These are phyloP conservation scores for Marasmius fiardii DNA, from an alignment of 1,284 basidiomycete genomes.

Conservation along the genomic window DNA sequence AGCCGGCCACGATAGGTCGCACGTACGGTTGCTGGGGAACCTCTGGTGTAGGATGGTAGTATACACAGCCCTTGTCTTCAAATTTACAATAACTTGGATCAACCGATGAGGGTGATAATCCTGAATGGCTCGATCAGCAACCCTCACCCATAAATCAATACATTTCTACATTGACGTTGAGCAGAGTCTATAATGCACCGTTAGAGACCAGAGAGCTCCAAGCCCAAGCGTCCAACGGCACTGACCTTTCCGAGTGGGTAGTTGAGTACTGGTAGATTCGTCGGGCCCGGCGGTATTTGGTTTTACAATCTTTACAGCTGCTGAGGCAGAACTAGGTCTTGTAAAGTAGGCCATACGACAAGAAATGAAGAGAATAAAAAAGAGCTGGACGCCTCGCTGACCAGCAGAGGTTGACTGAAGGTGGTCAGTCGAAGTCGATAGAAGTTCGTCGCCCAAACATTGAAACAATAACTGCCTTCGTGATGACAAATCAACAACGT, in stretches of 20 bases:
- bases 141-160: constrained; percentile 81
- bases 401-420: constrained; percentile 18
- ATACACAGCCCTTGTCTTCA: constrained; percentile 82
- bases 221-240: neutral
- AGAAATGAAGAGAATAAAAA: constrained; percentile 10
- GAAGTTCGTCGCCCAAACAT: neutral
- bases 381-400: constrained; percentile 15
- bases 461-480: neutral
- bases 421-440: neutral
- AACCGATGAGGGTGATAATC: constrained; percentile 1
- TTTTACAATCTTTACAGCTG: constrained; percentile 41
- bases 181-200: constrained; percentile 47
- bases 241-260: constrained; percentile 37
- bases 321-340: constrained; percentile 33
- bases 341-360: constrained; percentile 40
- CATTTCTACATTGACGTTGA: constrained; percentile 82
- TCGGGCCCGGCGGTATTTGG: constrained; percentile 34
- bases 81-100: constrained; percentile 73
- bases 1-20: neutral
- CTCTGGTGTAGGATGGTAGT: constrained; percentile 65
- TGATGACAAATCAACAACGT: neutral
- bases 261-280: constrained; percentile 19
- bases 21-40: constrained; percentile 24
- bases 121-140: neutral
- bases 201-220: neutral